Conservation (phyloP, 768 basidiomycete species). For the Suillus ampliporus region DNA sequence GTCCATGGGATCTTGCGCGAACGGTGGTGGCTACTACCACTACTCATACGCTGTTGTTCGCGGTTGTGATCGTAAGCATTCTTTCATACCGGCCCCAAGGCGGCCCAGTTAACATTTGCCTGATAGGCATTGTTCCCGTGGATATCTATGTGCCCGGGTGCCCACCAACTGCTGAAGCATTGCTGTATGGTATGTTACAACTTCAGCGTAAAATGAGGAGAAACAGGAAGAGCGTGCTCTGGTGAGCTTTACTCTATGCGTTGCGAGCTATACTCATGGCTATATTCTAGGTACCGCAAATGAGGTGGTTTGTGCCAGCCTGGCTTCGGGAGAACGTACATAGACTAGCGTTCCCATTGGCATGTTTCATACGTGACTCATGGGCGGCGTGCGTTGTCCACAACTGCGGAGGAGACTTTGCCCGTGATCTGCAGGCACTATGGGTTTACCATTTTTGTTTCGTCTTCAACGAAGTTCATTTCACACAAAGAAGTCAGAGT, state of each 20-base stretch:
- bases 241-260: conserved; percentile 52
- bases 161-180: conserved; percentile 94
- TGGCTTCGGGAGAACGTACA: conserved; percentile 32
- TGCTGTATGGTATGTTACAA: conserved; percentile 96
- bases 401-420: neutral
- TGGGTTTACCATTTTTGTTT: neutral
- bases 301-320: conserved; percentile 31
- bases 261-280: neutral
- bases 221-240: conserved; percentile 84
- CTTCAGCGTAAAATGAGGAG: conserved; percentile 95
- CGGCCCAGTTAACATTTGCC: neutral
- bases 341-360: conserved; percentile 13
- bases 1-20: conserved; percentile 99
- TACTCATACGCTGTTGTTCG: conserved; percentile 99
- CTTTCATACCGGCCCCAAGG: conserved; percentile 5
- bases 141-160: conserved; percentile 99
- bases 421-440: neutral
- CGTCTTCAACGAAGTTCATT: neutral
- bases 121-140: conserved; percentile 90
- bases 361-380: conserved; percentile 1
- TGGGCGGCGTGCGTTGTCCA: neutral
- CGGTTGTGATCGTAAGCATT: conserved; percentile 88
- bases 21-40: conserved; percentile 97
- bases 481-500: neutral
- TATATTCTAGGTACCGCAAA: conserved; percentile 58